Base-by-base conservation (phyloP, 371 early-diverging fungal species). In the Lichtheimia ornata region DNA sequence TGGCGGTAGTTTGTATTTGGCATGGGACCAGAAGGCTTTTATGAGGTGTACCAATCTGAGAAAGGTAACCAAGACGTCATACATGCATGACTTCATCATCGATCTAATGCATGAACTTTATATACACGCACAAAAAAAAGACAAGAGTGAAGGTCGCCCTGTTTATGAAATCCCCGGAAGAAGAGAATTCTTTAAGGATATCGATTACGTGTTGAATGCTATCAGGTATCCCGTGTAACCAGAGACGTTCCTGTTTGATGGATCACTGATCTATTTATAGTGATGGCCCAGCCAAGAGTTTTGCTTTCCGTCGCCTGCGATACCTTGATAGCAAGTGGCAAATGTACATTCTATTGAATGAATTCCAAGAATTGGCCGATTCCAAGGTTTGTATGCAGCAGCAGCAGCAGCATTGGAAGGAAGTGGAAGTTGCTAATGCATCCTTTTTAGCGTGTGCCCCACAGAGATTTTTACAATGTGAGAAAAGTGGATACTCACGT, bases 401-500 rank as follows among this genome's bases (percentile, higher is more conserved):
- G 15, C 15, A 22, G 22, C 22, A 22, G 0, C 5, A 54, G 20
- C n/a, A 54, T 6, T 35, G 14, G 20, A 17, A 12, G 30, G 9
- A 18, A 12, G 12, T 18, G 2, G n/a, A 24, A 12, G 25, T n/a
- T 50, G 18, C n/a, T 59, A 59, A 30, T 49, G 24, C 14, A 62
- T 35, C 30, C 55, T 44, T 55, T 28, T 43, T 57, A 58, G 84
- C 68, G 86, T 24, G 96, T 95, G 14, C 96, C 97, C 2, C 97
- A 97, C 68, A 84, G 97, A 64, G 99, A 99, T 72, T 97, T 98
- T 65, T 99, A 99, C 82, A 99, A 98, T 64, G 97, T 98, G 22
- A 91, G 98, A 58, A 99, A 99, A 71, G 98, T 97, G 25, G 99
- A 99, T 77, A 98, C 97, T 25, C 99, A 99, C 84, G 92, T 99